Conservation (phyloP, 805 yeast species). For the Schizosaccharomyces cryophilus region DNA sequence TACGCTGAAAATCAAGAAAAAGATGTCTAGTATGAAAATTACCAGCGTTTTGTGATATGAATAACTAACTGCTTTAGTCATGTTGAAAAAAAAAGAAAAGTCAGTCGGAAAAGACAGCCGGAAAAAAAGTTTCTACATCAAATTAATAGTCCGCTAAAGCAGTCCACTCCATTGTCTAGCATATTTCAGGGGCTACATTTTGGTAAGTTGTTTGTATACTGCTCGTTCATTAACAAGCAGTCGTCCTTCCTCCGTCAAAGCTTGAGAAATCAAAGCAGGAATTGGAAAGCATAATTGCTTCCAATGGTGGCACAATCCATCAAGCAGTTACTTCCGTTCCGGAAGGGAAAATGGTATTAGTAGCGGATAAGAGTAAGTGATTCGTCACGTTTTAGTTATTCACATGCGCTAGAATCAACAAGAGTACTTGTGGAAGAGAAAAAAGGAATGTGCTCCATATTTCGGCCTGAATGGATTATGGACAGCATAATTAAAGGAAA, state of each 20-base stretch:
- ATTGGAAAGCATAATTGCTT: not conserved
- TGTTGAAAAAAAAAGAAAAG: not conserved
- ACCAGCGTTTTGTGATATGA: too few relatives aligned
- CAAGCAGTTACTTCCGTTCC: not conserved
- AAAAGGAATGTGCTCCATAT: slow-evolving; percentile 29
- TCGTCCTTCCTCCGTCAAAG: not conserved
- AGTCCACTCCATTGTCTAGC: not conserved
- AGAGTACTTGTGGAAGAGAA: slow-evolving; percentile 6
- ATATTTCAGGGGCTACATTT: not conserved
- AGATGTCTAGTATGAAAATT: slow-evolving; percentile 3
- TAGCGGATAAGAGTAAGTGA: not conserved
- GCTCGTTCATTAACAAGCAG: not conserved
- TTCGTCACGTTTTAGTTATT: not conserved
- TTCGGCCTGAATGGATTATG: slow-evolving; percentile 47
- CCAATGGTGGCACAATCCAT: slow-evolving; percentile 13
- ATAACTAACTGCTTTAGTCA: not conserved
- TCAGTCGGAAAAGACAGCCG: not conserved
- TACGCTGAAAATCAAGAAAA: slow-evolving; percentile 12
- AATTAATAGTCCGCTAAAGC: not conserved
- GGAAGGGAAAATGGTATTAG: not conserved
- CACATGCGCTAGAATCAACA: not conserved
- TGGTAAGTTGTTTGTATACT: slow-evolving; percentile 2
- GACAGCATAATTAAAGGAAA: slow-evolving; percentile 28
- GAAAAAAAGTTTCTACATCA: not conserved
- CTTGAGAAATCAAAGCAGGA: not conserved